phyloP scores from a whole-genome alignment of 371 early-diverging fungal species.

The Mucor indicus region DNA sequence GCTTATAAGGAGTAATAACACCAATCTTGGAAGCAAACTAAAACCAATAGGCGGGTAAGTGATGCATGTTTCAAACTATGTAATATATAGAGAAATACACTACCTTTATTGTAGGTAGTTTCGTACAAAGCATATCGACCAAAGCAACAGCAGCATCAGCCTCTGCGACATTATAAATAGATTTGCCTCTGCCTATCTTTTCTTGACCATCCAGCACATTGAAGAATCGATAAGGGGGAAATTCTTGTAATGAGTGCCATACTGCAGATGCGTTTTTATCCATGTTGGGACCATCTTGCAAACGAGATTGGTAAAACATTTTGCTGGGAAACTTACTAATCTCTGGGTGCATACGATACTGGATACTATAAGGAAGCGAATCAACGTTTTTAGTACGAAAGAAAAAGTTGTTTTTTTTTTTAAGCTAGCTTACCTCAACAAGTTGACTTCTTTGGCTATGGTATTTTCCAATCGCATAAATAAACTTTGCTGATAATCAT shows the following conservation, averaged over 20 bases:
- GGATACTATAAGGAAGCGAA: constrained; percentile 53
- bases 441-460: constrained; percentile 60
- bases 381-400: background rate
- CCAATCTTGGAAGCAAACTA: constrained; percentile 79
- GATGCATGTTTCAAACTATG: background rate
- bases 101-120: constrained; percentile 60
- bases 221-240: constrained; percentile 80
- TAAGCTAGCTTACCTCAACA: constrained; percentile 57
- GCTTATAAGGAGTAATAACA: constrained; percentile 92
- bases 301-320: constrained; percentile 76
- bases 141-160: constrained; percentile 73
- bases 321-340: constrained; percentile 84
- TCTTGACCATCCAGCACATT: constrained; percentile 75
- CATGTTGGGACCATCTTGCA: constrained; percentile 81
- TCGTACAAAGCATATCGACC: constrained; percentile 56
- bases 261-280: constrained; percentile 52
- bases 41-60: background rate
- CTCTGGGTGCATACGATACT: constrained; percentile 97
- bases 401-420: background rate
- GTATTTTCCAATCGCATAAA: constrained; percentile 80
- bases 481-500: constrained; percentile 84
- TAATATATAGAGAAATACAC: constrained; percentile 7
- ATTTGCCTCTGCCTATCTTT: constrained; percentile 60
- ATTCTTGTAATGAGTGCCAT: constrained; percentile 73
- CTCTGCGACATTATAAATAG: constrained; percentile 82